Evolutionary conservation across 2,329 filamentous ascomycete species (phyloP), one percentile per base, ranked within the genome.

Genomic region (Rasamsonia emersonii): DNA sequence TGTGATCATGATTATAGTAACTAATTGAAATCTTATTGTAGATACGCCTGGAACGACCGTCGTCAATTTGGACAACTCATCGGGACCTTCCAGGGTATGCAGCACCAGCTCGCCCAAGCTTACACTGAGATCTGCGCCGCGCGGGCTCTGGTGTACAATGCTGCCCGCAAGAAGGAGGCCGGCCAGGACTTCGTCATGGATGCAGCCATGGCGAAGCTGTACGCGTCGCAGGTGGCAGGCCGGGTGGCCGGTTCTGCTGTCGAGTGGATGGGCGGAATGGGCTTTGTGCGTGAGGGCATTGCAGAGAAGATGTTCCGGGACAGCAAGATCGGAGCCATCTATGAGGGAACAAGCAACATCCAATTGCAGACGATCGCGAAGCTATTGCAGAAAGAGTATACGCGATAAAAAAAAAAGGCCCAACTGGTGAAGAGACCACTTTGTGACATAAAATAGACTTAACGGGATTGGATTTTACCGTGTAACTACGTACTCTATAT

Each of bases 241-340:
- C 78, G 77, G 33, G 89, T 98, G 13, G 82, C 81, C 34, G 79
- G 88, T 5, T 73, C 82, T 29, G 91, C 89, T 0, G 77, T 98
- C 17, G 91, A 98, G 66, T 98, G 91, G 91, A 96, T 96, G 89
- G 91, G 91, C 28, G 91, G 91, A 25, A 96, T 98, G 91, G 91
- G 91, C 27, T 98, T 98, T 50, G 91, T 98, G 10, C 71, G 91
- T 26, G 91, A 98, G 61, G 91, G 91, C 0, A 77, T 94, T 37
- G 91, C 91, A 1, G 91, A 98, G 76, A 98, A 98, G 76, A 95
- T 81, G 68, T 98, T 82, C 73, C 73, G 91, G 28, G 91, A 98
- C 59, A 91, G 83, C 71, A 98, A 96, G 79, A 98, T 98, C 53
- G 91, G 91, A 7, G 86, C 86, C 43, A 96, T 95, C 47, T 95